phyloP scores from a whole-genome alignment of 331 rosid species.

The Cydonia oblonga region DNA sequence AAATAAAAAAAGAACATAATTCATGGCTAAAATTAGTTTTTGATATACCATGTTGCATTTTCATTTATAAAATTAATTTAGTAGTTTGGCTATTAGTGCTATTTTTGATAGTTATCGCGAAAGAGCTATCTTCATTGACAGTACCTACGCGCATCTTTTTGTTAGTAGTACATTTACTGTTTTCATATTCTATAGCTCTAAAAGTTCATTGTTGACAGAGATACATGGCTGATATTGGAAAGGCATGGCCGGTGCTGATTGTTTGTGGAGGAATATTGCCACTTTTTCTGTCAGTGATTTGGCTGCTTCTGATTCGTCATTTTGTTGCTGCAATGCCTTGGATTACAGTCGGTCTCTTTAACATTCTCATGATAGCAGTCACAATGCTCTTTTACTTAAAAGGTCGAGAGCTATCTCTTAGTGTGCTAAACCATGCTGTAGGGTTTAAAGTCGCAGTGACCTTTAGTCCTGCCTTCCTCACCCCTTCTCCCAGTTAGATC shows the following conservation, averaged over 20 bases:
- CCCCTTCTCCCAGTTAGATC: background rate
- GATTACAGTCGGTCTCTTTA: conserved; percentile 72
- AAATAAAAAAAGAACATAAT: background rate
- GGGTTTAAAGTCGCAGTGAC: background rate
- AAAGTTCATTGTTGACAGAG: conserved; percentile 37
- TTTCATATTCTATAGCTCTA: conserved; percentile 5
- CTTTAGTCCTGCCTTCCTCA: background rate
- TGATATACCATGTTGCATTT: background rate
- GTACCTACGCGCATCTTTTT: background rate
- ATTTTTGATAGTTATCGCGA: background rate
- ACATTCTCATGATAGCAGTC: conserved; percentile 64
- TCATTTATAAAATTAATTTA: background rate
- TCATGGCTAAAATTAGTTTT: background rate
- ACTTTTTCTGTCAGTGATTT: conserved; percentile 75
- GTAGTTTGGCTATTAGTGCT: too few species aligned
- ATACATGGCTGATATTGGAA: conserved; percentile 96
- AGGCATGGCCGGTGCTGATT: conserved; percentile 88
- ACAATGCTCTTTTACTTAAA: conserved; percentile 78
- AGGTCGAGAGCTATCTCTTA: conserved; percentile 38
- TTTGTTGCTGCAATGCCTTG: conserved; percentile 96
- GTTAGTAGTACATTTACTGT: background rate
- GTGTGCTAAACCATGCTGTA: background rate
- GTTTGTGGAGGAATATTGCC: conserved; percentile 95
- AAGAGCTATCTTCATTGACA: background rate
- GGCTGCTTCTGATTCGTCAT: conserved; percentile 87